Base-by-base conservation (phyloP, 2,329 filamentous ascomycete species). In the Calonectria pteridis region DNA sequence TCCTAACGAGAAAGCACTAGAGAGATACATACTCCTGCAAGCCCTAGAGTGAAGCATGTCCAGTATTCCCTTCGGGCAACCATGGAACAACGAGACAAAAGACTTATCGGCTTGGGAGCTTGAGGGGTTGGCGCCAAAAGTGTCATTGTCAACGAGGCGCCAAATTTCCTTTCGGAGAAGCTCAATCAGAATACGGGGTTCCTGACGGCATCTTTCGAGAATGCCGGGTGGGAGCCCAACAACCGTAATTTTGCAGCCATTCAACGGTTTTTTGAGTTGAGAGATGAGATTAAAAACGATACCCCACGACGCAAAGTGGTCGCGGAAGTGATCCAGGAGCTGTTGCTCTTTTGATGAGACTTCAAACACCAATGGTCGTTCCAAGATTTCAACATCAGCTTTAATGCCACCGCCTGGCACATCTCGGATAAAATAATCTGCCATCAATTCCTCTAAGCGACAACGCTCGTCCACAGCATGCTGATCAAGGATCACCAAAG, bases 381-480 rank as follows among this genome's bases (percentile, higher is more conserved):
- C 85, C 1, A 93, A 78, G 0, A 71, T 14, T 23, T 88, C 85
- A 0, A 84, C 83, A 10, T 78, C 74, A 1, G 83, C 83, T 26
- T 71, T 73, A 2, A 77, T 20, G 2, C 63, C 28, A 5, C 67
- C 72, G 1, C 62, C 71, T 1, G 35, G 49, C 0, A 23, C 31
- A 5, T 74, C 73, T n/a, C 6, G 49, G 4, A 64, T 58, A 75
- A 92, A 91, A 69, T 91, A 92, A 7, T 76, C 77, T 0, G 78
- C 77, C 82, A 97, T 91, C 1, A 99, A 87, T 0, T 84, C 82
- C 81, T 99, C 97, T 1, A 98, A 90, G 1, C 93, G 92, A 75
- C 94, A 92, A 58, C 97, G 90, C 85, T 99, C 97, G 82, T 98
- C 96, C 4, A 96, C 97, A 0, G 97, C 97, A 82, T 99, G 97